phyloP scores from a whole-genome alignment of 129 eudicot genomes.

The Logfia minima region DNA sequence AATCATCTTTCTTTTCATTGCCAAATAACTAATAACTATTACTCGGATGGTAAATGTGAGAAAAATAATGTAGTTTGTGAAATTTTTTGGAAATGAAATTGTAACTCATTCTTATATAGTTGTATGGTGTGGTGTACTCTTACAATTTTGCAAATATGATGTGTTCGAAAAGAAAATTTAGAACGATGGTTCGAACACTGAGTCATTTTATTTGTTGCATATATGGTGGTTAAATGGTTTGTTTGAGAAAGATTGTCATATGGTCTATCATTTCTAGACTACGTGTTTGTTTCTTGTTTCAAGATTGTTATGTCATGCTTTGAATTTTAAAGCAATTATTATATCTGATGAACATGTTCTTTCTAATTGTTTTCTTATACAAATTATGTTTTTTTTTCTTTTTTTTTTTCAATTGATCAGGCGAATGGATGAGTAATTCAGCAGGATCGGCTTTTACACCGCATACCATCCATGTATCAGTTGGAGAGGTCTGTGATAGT shows the following conservation, averaged over 20 bases:
- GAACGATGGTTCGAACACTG: not conserved
- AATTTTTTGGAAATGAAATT: not conserved
- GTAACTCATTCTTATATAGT: not conserved
- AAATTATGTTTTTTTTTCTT: not conserved
- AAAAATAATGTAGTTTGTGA: not conserved
- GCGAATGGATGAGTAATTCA: slow-evolving; percentile 90
- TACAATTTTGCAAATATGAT: not conserved
- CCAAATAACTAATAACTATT: not conserved
- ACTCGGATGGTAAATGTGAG: not conserved
- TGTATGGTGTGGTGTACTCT: not conserved
- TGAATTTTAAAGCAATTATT: no score
- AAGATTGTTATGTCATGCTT: no score
- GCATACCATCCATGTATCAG: slow-evolving; percentile 58
- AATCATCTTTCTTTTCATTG: not conserved
- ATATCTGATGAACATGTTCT: not conserved
- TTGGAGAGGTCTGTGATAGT: slow-evolving; percentile 62
- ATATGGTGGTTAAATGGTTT: not conserved
- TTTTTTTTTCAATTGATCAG: slow-evolving; percentile 26
- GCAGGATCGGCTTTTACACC: slow-evolving; percentile 93
- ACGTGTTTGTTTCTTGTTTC: not conserved
- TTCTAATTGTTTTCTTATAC: not conserved
- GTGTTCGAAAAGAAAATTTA: not conserved
- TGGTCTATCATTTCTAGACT: not conserved
- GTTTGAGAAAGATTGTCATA: not conserved
- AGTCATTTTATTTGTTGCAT: not conserved